Conservation (phyloP, 345 rosid species). For the Acer negundo region DNA sequence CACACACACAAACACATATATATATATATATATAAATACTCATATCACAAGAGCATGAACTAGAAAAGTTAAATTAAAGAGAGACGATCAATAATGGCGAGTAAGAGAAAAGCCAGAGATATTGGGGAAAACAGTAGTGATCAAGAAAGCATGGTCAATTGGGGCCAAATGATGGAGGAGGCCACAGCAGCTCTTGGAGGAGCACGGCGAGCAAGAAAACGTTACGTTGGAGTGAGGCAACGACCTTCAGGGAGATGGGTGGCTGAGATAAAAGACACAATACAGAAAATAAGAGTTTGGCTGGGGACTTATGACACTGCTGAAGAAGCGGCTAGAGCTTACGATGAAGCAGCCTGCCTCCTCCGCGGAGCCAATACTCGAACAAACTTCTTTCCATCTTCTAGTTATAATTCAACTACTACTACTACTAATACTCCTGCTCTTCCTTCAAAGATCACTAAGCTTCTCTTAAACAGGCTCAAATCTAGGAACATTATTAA, state of each 20-base stretch:
- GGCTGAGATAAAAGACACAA: slow-evolving; percentile 55
- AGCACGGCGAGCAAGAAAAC: slow-evolving; percentile 35
- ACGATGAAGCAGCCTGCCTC: slow-evolving; percentile 57
- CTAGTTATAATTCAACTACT: too few species aligned
- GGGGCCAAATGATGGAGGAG: slow-evolving; percentile 34
- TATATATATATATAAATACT: too few species aligned
- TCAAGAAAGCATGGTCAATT: slow-evolving; percentile 5
- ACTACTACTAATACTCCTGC: slow-evolving; percentile 21
- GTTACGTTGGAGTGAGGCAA: slow-evolving; percentile 51
- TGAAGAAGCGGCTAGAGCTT: slow-evolving; percentile 58
- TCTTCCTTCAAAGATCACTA: slow-evolving; percentile 44
- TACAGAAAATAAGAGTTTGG: slow-evolving; percentile 58
- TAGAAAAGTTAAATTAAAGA: not conserved
- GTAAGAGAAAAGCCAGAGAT: slow-evolving; percentile 22
- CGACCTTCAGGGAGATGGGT: slow-evolving; percentile 56
- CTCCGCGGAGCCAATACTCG: slow-evolving; percentile 56
- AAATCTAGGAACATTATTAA: slow-evolving; percentile 24
- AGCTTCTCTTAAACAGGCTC: slow-evolving; percentile 43
- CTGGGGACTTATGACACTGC: slow-evolving; percentile 54
- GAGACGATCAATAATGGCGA: not conserved
- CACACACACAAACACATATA: accelerated
- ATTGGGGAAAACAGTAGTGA: not conserved
- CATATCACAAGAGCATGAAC: not conserved
- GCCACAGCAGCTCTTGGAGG: slow-evolving; percentile 28
- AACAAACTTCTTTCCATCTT: slow-evolving; percentile 39